Evolutionary conservation across 768 basidiomycete species (phyloP), one percentile per base, ranked within the genome.

Genomic region (Tulasnella sp.): DNA sequence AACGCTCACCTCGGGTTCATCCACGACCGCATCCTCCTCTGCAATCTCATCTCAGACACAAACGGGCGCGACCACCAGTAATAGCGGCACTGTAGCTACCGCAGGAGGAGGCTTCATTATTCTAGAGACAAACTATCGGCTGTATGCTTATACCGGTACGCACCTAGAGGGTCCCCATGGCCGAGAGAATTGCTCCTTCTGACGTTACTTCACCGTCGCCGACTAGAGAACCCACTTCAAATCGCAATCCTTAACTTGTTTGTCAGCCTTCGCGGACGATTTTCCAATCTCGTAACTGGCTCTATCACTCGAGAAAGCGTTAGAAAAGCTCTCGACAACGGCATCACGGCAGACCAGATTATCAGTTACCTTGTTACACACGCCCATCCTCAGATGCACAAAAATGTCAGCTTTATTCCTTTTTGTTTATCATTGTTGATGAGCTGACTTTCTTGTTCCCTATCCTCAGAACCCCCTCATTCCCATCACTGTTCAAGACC

Each of bases 321-420:
- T 81, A 94, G 95, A 87, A 93, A 92, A 84, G 98, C 98, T 10
- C 89, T 99, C 82, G 88, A 89, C 82, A 98, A 97, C 84, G 98
- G 98, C 40, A 99, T 99, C 81, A 94, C 95, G 79, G 97, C 98
- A 77, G 94, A 46, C 46, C 83, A 99, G 96, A 98, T 99, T 84
- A 97, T 99, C 84, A 93, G 92, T 84, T 99, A 99, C 85, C 89
- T 99, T 58, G 90, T 92, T 36, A 93, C 93, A 71, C 96, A 99
- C 86, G 98, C 97, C 1, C 98, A 99, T 85, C 94, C 96, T 38
- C 97, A 98, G 86, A 99, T 99, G 98, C 91, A 94, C 84, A 95
- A 93, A 85, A 95, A 96, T 84, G 95, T 96, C 83, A 82, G 89
- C 85, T 16, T 27, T 14, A 68, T 68, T 36, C 27, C 1, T 68